These are phyloP conservation scores for Sanghuangporus sanghuang DNA, from an alignment of 1,284 basidiomycete genomes.

Conservation along the genomic window DNA sequence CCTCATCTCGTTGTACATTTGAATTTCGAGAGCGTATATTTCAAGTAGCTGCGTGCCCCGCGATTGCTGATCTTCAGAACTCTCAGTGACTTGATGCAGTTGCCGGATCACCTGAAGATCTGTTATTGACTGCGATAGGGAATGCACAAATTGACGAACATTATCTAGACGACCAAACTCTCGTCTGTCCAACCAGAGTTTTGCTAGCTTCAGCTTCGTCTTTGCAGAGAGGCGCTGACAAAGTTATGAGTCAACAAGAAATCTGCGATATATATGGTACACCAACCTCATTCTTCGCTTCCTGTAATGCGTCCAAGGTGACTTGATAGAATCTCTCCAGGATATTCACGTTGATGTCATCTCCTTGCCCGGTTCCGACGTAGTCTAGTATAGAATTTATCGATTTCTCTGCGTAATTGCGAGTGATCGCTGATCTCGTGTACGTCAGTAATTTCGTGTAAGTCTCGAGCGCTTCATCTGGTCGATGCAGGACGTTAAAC, in stretches of 20 bases:
- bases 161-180: constrained; percentile 84
- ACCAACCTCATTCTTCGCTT: constrained; percentile 91
- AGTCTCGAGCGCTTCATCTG: constrained; percentile 80
- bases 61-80: constrained; percentile 72
- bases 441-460: constrained; percentile 86
- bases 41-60: constrained; percentile 93
- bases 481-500: constrained; percentile 74
- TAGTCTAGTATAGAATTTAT: constrained; percentile 99
- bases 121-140: neutral
- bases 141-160: constrained; percentile 37
- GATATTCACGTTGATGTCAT: constrained; percentile 78
- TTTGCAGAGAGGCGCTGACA: constrained; percentile 86
- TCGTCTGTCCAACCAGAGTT: constrained; percentile 93
- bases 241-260: constrained; percentile 7
- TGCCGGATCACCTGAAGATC: constrained; percentile 61
- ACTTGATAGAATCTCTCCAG: constrained; percentile 95
- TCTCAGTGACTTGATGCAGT: constrained; percentile 60
- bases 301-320: constrained; percentile 85
- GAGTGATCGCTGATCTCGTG: constrained; percentile 88
- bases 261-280: neutral
- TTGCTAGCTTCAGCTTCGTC: constrained; percentile 95
- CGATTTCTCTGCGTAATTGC: constrained; percentile 94
- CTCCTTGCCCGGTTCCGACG: constrained; percentile 88
- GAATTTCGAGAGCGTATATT: constrained; percentile 97
- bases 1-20: constrained; percentile 97